Evolutionary conservation across 257 asterid genomes (phyloP).

Genomic region (Misopates orontium): DNA sequence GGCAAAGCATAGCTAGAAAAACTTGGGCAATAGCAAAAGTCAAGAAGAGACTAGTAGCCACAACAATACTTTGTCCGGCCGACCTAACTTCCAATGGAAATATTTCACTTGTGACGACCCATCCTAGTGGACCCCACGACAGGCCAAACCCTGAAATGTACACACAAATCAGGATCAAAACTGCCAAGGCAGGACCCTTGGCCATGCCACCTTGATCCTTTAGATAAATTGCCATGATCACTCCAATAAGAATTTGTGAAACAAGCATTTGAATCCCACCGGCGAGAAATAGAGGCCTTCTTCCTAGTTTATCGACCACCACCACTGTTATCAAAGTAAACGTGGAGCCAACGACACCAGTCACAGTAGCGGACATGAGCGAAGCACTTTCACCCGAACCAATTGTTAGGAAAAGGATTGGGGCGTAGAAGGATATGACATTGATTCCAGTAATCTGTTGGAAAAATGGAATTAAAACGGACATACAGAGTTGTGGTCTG

Average conservation of each 20-base stretch:
- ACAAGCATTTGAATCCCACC: constrained; percentile 26
- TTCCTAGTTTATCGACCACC: constrained; percentile 24
- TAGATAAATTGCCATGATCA: constrained; percentile 10
- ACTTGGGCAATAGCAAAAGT: constrained; percentile 15
- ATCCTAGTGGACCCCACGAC: constrained; percentile 26
- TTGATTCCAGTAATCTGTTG: constrained; percentile 21
- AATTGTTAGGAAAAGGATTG: constrained; percentile 15
- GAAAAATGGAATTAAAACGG: constrained; percentile 22
- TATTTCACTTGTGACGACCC: constrained; percentile 21
- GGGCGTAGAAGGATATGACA: constrained; percentile 22
- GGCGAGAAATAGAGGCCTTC: constrained; percentile 18
- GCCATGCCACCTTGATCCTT: constrained; percentile 23
- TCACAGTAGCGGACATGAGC: constrained; percentile 21
- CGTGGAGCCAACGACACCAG: constrained; percentile 14
- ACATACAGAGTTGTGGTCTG: constrained; percentile 19
- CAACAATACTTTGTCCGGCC: constrained; percentile 22
- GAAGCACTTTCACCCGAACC: constrained; percentile 27
- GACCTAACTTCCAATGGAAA: constrained; percentile 16
- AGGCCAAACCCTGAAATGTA: constrained; percentile 18
- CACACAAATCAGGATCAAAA: constrained; percentile 16
- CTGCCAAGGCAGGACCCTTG: constrained; percentile 18
- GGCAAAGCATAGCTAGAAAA: constrained; percentile 14
- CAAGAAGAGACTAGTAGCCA: constrained; percentile 8
- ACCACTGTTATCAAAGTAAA: constrained; percentile 13
- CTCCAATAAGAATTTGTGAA: constrained; percentile 19